phyloP scores from a whole-genome alignment of 148 eudicot genomes.

The Rhododendron williamsianum region DNA sequence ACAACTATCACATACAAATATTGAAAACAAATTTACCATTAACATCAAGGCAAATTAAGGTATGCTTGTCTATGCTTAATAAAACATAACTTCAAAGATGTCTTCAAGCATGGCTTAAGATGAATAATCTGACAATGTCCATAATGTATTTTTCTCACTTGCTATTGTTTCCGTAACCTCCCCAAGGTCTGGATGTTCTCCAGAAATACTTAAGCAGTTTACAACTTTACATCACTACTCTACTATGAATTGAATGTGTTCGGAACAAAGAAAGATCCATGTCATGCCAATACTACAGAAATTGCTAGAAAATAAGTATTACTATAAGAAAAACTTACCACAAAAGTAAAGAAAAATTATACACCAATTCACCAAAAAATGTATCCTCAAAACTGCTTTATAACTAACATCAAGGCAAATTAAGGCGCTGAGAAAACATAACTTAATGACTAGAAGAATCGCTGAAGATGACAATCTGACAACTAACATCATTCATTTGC shows the following conservation, averaged over 20 bases:
- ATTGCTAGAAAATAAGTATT: not conserved
- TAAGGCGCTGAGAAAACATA: not conserved
- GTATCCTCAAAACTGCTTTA: not conserved
- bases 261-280: not conserved
- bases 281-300: not conserved
- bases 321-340: too few relatives aligned
- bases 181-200: not conserved
- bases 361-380: not conserved
- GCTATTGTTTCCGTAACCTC: not conserved
- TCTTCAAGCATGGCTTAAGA: not conserved
- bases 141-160: not conserved
- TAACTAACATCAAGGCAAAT: not conserved
- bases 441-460: not conserved
- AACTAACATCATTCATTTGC: not conserved
- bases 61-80: not conserved
- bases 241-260: not conserved
- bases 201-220: not conserved
- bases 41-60: not conserved
- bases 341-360: not conserved
- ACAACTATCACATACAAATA: not conserved
- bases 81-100: slow-evolving; percentile 1
- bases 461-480: not conserved
- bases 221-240: not conserved
- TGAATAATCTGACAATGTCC: not conserved
- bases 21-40: not conserved